These are phyloP conservation scores for Solanum peruvianum DNA, from an alignment of 257 asterid species.

Conservation along the genomic window DNA sequence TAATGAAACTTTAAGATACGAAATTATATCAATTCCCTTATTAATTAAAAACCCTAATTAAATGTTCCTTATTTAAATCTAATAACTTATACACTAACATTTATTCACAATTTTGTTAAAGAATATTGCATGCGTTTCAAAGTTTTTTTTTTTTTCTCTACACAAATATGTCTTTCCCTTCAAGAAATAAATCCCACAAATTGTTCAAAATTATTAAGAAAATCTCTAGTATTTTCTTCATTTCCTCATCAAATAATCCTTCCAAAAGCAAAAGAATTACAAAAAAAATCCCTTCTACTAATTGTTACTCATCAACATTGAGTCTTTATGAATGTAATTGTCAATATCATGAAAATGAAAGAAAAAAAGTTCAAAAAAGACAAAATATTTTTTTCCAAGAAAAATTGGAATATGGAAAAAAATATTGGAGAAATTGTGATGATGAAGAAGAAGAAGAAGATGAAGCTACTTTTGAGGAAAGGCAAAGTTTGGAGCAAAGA, in stretches of 20 bases:
- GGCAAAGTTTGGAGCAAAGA: background rate
- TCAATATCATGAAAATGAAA: background rate
- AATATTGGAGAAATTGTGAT: background rate
- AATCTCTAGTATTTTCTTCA: background rate
- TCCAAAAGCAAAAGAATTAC: background rate
- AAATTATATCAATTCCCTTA: background rate
- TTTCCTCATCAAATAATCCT: background rate
- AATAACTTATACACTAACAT: background rate
- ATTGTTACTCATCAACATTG: background rate
- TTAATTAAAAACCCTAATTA: background rate
- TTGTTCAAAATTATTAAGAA: background rate
- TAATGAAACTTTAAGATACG: background rate
- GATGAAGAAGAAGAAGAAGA: background rate
- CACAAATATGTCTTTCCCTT: background rate
- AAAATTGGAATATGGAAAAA: background rate
- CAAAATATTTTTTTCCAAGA: background rate
- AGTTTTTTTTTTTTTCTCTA: background rate
- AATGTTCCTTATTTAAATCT: background rate
- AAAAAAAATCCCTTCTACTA: background rate
- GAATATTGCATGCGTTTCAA: background rate
- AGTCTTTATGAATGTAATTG: background rate
- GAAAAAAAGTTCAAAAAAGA: background rate
- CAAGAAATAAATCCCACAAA: background rate
- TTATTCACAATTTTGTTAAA: background rate
- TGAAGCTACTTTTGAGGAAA: background rate